Evolutionary conservation across 352 stramenopile genomes (phyloP).

Genomic region (Phytophthora agathidicida): DNA sequence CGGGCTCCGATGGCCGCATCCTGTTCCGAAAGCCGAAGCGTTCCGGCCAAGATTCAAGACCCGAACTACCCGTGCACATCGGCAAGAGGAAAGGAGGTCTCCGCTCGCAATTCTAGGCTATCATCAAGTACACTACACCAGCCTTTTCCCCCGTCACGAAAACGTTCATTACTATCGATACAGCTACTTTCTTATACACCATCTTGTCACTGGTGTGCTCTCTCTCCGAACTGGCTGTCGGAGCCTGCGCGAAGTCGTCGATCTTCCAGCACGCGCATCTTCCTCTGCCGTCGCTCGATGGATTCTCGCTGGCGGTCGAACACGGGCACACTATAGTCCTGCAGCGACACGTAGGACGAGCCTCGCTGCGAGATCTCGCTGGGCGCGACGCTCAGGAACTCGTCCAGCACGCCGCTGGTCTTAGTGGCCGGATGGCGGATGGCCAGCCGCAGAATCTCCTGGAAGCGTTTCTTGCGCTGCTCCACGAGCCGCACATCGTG

Average conservation of each 20-base stretch:
- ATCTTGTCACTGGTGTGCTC: slow-evolving; percentile 18
- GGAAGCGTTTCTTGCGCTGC: slow-evolving; percentile 80
- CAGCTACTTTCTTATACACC: slow-evolving; percentile 26
- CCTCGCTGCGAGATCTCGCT: slow-evolving; percentile 77
- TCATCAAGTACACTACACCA: neutral
- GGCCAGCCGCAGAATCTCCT: slow-evolving; percentile 81
- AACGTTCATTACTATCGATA: slow-evolving; percentile 51
- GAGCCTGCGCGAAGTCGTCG: slow-evolving; percentile 52
- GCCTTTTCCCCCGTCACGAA: slow-evolving; percentile 34
- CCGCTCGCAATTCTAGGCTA: slow-evolving; percentile 72
- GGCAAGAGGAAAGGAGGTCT: slow-evolving; percentile 84
- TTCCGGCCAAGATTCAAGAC: slow-evolving; percentile 25
- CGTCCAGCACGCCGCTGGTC: slow-evolving; percentile 63
- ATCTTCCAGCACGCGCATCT: slow-evolving; percentile 71
- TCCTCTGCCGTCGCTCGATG: slow-evolving; percentile 77
- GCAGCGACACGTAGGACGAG: slow-evolving; percentile 83
- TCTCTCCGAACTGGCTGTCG: slow-evolving; percentile 38
- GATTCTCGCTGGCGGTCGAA: slow-evolving; percentile 79
- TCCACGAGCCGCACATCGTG: slow-evolving; percentile 82
- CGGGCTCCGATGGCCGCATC: slow-evolving; percentile 58
- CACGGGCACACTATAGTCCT: slow-evolving; percentile 79
- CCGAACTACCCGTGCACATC: slow-evolving; percentile 76
- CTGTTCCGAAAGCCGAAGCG: slow-evolving; percentile 74
- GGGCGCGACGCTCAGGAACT: slow-evolving; percentile 76
- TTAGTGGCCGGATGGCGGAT: slow-evolving; percentile 80